Percentiles rank a stretch among this genome's conserved stretches.
Evolutionary conservation across 495 filamentous ascomycete species (phyloP).

Genomic region (Staphylotrichum tortipilum): DNA sequence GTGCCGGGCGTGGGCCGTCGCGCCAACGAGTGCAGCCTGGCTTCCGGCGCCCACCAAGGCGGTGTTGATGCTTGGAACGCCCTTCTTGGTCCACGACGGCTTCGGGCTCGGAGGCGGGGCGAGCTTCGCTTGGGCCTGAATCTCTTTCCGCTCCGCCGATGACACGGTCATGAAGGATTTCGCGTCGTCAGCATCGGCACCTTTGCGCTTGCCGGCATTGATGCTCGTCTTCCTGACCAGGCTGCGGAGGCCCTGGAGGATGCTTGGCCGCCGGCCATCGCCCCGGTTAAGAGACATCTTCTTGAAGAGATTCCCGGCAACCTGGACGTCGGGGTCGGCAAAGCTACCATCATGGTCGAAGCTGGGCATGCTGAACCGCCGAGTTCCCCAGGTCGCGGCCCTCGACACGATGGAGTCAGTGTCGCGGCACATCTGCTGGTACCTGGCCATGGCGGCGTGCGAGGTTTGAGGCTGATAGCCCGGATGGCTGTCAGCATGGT

Average conservation of each 20-base stretch:
- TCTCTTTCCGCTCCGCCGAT: constrained; percentile 30
- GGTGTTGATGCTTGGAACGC: constrained; percentile 55
- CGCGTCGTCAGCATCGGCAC: constrained; percentile 34
- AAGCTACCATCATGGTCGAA: too few relatives aligned
- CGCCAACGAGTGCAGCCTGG: constrained; percentile 54
- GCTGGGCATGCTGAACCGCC: constrained; percentile 50
- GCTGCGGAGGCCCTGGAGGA: constrained; percentile 40
- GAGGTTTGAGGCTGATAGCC: constrained; percentile 42
- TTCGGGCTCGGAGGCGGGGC: constrained; percentile 46
- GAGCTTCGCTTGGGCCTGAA: constrained; percentile 48
- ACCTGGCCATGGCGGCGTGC: constrained; percentile 44
- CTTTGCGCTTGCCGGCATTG: constrained; percentile 37
- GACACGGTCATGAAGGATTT: constrained; percentile 26
- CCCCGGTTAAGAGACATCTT: constrained; percentile 49
- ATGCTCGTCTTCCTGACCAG: constrained; percentile 48
- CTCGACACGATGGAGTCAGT: constrained; percentile 50
- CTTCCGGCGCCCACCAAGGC: constrained; percentile 56
- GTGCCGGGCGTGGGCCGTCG: constrained; percentile 43
- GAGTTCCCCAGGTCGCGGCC: constrained; percentile 65
- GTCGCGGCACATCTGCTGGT: constrained; percentile 38
- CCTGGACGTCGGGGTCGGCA: constrained; percentile 53
- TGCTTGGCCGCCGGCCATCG: constrained; percentile 35
- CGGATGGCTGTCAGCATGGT: too few relatives aligned
- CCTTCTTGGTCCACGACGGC: constrained; percentile 50
- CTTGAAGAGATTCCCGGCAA: constrained; percentile 52